Conservation (phyloP, 2,329 filamentous ascomycete genomes). For the Aspergillus ochraceus region DNA sequence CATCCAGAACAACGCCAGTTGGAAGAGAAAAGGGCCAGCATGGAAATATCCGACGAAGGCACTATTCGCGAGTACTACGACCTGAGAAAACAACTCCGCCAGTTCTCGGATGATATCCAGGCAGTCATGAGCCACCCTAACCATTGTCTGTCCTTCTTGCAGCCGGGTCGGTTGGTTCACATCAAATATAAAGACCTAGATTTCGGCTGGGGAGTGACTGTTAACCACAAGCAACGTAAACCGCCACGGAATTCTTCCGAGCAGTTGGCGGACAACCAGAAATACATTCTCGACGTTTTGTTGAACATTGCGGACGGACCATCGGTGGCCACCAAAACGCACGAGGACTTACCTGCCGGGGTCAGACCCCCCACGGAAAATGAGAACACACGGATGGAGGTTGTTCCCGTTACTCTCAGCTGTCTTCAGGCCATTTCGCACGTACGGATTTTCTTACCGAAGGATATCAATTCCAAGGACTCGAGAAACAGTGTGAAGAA, state of each 20-base stretch:
- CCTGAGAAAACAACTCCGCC: slow-evolving; percentile 77
- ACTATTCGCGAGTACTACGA: slow-evolving; percentile 95
- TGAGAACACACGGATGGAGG: slow-evolving; percentile 71
- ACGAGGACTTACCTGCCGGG: slow-evolving; percentile 63
- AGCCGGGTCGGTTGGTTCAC: slow-evolving; percentile 81
- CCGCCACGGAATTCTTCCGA: slow-evolving; percentile 65
- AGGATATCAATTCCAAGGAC: slow-evolving; percentile 68
- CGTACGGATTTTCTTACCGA: slow-evolving; percentile 78
- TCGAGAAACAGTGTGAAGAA: slow-evolving; percentile 69
- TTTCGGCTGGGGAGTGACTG: slow-evolving; percentile 92
- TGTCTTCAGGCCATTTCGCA: slow-evolving; percentile 84
- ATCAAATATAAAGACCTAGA: slow-evolving; percentile 78
- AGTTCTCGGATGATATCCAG: slow-evolving; percentile 85
- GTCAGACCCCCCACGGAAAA: slow-evolving; percentile 61
- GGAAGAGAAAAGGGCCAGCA: slow-evolving; percentile 70
- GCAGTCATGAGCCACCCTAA: slow-evolving; percentile 88
- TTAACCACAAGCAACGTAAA: slow-evolving; percentile 69
- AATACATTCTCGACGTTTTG: slow-evolving; percentile 79
- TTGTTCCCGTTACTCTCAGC: slow-evolving; percentile 81
- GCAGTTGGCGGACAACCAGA: slow-evolving; percentile 71
- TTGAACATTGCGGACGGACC: slow-evolving; percentile 60
- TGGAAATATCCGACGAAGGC: slow-evolving; percentile 80
- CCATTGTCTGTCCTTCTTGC: slow-evolving; percentile 80
- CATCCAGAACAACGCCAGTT: slow-evolving; percentile 69
- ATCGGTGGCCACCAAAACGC: slow-evolving; percentile 56